Evolutionary conservation across 306 rosid genomes (phyloP).

Genomic region (Prunus persica): DNA sequence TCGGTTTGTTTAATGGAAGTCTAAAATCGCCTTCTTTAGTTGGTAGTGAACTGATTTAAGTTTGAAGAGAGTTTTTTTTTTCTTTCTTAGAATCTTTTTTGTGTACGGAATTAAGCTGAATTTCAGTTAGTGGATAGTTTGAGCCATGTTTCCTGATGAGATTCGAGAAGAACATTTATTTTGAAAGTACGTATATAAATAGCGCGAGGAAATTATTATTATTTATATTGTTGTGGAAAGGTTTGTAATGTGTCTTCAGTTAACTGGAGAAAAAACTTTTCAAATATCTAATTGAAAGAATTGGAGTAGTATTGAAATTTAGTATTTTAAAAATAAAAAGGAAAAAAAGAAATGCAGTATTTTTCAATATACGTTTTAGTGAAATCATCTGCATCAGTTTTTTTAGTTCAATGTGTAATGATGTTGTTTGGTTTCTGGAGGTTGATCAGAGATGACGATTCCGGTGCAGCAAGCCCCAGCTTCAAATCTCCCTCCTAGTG

Average conservation of each 20-base stretch:
- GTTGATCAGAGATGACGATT: slow-evolving; percentile 49
- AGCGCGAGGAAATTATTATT: neutral
- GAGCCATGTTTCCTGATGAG: neutral
- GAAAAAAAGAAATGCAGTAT: too few species aligned
- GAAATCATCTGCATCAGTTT: neutral
- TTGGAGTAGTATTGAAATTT: neutral
- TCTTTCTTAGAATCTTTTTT: neutral
- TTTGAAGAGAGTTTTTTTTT: neutral
- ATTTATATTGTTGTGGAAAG: too few species aligned
- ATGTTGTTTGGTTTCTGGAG: slow-evolving; percentile 24
- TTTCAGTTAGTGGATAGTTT: neutral
- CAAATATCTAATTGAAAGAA: neutral
- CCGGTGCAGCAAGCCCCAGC: slow-evolving; percentile 49
- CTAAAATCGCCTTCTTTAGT: neutral
- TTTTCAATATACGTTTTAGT: neutral
- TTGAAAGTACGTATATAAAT: neutral
- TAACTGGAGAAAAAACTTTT: neutral
- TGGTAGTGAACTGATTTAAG: neutral
- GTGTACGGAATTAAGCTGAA: neutral
- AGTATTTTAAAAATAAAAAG: neutral
- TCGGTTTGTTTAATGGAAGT: neutral
- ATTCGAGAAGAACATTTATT: neutral
- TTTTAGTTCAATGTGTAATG: neutral
- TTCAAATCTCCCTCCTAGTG: slow-evolving; percentile 35
- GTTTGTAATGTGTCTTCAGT: neutral